Base-by-base conservation (phyloP, 225 moss, liverwort and hornwort genomes). In the Anthoceros angustus region DNA sequence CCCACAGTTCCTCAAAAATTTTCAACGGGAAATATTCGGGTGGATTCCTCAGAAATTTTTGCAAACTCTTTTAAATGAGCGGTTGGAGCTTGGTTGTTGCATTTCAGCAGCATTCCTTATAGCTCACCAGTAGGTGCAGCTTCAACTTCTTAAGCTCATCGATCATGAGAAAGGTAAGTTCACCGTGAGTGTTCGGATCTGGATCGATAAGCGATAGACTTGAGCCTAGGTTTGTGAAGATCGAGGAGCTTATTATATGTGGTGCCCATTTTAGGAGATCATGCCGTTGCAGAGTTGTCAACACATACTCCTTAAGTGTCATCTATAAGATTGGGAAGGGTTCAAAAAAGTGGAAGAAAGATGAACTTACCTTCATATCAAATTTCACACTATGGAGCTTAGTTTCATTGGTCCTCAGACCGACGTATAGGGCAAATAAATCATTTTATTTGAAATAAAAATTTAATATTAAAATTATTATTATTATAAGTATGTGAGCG, bases 91-190 rank as follows among this genome's bases (percentile, higher is more conserved):
- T 14, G 82, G 85, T 42, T 98, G 98, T 78, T 92, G 89, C 14
- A 82, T 89, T 41, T 77, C 84, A 70, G 98, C 92, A 69, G 89
- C 88, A 26, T 98, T 98, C 74, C 80, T 98, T 62, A 85, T 86
- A 65, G 92, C 89, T 60, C 98, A 98, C 76, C 85, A 92, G 64
- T 74, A 84, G 73, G 84, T 87, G 66, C 87, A 84, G 45, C 74
- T 71, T 50, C 87, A 89, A 66, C 83, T 98, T 67, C 84, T 73
- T 40, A 79, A 75, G 5, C 89, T 92, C 64, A 76, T 92, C 64
- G 98, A 92, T 98, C 48, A 23, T 55, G 14, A 55, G 55, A 7
- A 15, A 55, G 18, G 46, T 48, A 12, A 12, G 12, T 2, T 1
- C 46, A 12, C 12, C 46, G 5, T 0, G 18, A 55, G 55, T 15